Evolutionary conservation across 306 rosid species (phyloP).

Genomic region (Quercus berberidifolia): DNA sequence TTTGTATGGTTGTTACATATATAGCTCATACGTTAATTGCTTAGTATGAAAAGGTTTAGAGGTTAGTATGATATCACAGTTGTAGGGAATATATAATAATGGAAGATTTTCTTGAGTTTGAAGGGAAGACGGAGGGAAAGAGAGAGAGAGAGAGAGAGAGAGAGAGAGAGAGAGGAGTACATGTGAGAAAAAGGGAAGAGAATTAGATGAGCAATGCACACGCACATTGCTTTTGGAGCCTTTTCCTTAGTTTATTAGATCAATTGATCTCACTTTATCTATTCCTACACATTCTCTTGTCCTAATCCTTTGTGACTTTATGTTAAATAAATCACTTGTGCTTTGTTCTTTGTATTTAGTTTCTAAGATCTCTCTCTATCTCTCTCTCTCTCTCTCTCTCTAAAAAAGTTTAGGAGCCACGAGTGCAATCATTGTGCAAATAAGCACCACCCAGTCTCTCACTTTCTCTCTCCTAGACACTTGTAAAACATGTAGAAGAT

Average conservation of each 20-base stretch:
- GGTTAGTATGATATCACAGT: not conserved
- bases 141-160: slow-evolving; percentile 21
- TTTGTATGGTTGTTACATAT: not conserved
- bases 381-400: slow-evolving; percentile 24
- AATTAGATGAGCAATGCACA: slow-evolving; percentile 11
- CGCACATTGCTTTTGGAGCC: slow-evolving; percentile 18
- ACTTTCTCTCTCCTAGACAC: slow-evolving; percentile 17
- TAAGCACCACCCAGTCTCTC: slow-evolving; percentile 56
- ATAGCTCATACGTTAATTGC: not conserved
- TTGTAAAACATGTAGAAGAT: slow-evolving; percentile 7
- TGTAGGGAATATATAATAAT: slow-evolving; percentile 14
- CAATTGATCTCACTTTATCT: slow-evolving; percentile 37
- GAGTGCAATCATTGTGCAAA: slow-evolving; percentile 82
- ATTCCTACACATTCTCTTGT: slow-evolving; percentile 25
- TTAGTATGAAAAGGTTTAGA: not conserved
- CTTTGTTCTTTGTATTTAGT: slow-evolving; percentile 30
- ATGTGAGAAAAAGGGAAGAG: slow-evolving; percentile 27
- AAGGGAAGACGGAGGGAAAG: slow-evolving; percentile 45
- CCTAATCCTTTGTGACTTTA: slow-evolving; percentile 28
- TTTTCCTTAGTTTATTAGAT: slow-evolving; percentile 28
- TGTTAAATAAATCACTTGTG: slow-evolving; percentile 37
- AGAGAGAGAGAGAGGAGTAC: slow-evolving; percentile 19
- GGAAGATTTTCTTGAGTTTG: slow-evolving; percentile 47
- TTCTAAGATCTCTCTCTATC: slow-evolving; percentile 23
- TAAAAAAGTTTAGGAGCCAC: slow-evolving; percentile 65